phyloP scores from a whole-genome alignment of 306 rosid genomes.

The Sphenostylis stenocarpa region DNA sequence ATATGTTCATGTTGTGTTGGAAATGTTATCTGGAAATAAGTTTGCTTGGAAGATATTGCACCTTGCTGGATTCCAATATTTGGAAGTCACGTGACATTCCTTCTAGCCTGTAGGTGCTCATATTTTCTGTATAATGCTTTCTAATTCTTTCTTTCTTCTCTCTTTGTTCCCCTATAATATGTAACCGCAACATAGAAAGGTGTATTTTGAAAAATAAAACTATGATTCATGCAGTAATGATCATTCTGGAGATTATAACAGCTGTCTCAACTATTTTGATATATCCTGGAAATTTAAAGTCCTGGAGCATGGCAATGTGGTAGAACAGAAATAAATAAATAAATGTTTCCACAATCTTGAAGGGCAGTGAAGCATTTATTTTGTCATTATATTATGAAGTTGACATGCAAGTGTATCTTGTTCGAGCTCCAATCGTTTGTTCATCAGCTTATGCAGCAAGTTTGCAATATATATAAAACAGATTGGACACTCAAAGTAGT shows the following conservation, averaged over 20 bases:
- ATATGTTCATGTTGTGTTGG: not conserved
- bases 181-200: not conserved
- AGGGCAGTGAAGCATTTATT: not conserved
- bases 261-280: no score
- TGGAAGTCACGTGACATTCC: no score
- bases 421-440: constrained; percentile 16
- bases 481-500: not conserved
- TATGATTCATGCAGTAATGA: not conserved
- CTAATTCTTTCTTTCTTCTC: not conserved
- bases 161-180: not conserved
- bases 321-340: no score
- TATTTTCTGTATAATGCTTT: not conserved
- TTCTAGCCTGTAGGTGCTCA: not conserved
- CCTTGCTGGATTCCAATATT: not conserved
- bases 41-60: not conserved
- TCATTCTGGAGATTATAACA: no score
- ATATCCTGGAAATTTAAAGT: no score
- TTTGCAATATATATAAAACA: not conserved
- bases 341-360: not conserved
- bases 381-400: not conserved
- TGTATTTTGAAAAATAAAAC: not conserved
- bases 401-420: not conserved
- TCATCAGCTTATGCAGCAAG: not conserved
- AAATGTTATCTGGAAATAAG: not conserved
- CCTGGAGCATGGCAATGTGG: no score